phyloP scores from a whole-genome alignment of 1,284 basidiomycete genomes.

The Golubevia sp. region DNA sequence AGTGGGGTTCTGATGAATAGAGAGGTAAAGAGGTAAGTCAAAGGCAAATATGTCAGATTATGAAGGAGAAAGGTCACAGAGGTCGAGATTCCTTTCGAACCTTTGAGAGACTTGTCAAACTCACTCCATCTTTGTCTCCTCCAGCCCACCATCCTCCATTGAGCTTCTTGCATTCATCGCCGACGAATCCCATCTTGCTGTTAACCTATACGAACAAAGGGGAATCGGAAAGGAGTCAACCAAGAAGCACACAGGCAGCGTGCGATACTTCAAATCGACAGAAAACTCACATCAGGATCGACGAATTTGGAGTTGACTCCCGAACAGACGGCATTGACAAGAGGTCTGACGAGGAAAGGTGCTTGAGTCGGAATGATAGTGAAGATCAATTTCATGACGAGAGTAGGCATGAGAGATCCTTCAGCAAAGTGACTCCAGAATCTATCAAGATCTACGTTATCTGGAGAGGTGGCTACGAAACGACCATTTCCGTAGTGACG shows the following conservation, averaged over 20 bases:
- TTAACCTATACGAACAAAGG: too few relatives aligned
- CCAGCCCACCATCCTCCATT: slow-evolving; percentile 41
- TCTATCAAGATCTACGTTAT: slow-evolving; percentile 36
- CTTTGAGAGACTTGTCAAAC: slow-evolving; percentile 33
- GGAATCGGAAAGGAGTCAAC: too few relatives aligned
- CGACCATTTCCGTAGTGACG: slow-evolving; percentile 39
- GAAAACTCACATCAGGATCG: slow-evolving; percentile 20
- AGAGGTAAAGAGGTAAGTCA: background rate
- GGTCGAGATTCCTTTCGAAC: too few relatives aligned
- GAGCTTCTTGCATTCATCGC: slow-evolving; percentile 13
- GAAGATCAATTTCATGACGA: slow-evolving; percentile 50
- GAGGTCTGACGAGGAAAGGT: slow-evolving; percentile 52
- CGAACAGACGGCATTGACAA: slow-evolving; percentile 34
- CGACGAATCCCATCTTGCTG: slow-evolving; percentile 18
- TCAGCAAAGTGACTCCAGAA: slow-evolving; percentile 56
- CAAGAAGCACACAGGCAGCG: too few relatives aligned
- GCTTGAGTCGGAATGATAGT: slow-evolving; percentile 37
- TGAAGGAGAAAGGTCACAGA: background rate
- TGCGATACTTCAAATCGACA: too few relatives aligned
- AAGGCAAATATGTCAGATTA: background rate
- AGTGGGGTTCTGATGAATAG: slow-evolving; percentile 11
- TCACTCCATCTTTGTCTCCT: slow-evolving; percentile 37
- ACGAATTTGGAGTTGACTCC: slow-evolving; percentile 32
- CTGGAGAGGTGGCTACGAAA: slow-evolving; percentile 20
- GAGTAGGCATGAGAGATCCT: slow-evolving; percentile 46